A percentile compares a stretch with the other conserved stretches of the same genome.
phyloP scores from a whole-genome alignment of 2,329 filamentous ascomycete species.

The Talaromyces sp. region DNA sequence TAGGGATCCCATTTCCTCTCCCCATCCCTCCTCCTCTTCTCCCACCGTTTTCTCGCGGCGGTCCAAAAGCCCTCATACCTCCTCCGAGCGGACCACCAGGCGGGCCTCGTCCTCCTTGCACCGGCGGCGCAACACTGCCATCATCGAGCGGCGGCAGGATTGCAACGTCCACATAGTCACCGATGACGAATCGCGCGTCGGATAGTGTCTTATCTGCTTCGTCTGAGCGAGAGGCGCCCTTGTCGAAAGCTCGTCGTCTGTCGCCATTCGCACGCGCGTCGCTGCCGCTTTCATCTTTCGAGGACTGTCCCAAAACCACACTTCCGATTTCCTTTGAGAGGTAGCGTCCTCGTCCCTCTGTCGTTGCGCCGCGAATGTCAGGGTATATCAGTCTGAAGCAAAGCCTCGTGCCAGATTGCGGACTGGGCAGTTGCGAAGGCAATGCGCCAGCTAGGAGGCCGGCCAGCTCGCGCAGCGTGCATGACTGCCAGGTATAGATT shows the following conservation, averaged over 20 bases:
- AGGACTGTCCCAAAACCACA: slow-evolving; percentile 60
- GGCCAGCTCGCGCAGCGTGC: slow-evolving; percentile 74
- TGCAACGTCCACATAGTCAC: slow-evolving; percentile 81
- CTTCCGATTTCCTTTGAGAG: slow-evolving; percentile 77
- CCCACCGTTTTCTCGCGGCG: slow-evolving; percentile 41
- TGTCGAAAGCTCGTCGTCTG: slow-evolving; percentile 33
- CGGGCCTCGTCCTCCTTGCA: slow-evolving; percentile 41
- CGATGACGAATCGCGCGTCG: slow-evolving; percentile 77
- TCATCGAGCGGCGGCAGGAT: slow-evolving; percentile 70
- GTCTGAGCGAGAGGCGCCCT: slow-evolving; percentile 38
- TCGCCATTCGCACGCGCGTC: slow-evolving; percentile 23
- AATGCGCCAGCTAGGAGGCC: slow-evolving; percentile 67
- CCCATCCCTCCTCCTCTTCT: slow-evolving; percentile 34
- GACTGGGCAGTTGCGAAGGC: slow-evolving; percentile 64
- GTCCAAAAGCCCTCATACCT: slow-evolving; percentile 34
- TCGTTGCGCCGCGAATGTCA: slow-evolving; percentile 53
- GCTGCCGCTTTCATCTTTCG: slow-evolving; percentile 33
- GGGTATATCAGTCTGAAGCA: slow-evolving; percentile 82
- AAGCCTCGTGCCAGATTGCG: slow-evolving; percentile 76
- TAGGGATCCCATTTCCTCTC: slow-evolving; percentile 38
- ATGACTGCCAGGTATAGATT: slow-evolving; percentile 81
- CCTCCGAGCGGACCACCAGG: slow-evolving; percentile 38
- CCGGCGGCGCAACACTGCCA: slow-evolving; percentile 64
- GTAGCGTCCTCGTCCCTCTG: slow-evolving; percentile 55
- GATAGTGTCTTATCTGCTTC: slow-evolving; percentile 68